Base-by-base conservation (phyloP, 345 rosid species). In the Ricinus communis region DNA sequence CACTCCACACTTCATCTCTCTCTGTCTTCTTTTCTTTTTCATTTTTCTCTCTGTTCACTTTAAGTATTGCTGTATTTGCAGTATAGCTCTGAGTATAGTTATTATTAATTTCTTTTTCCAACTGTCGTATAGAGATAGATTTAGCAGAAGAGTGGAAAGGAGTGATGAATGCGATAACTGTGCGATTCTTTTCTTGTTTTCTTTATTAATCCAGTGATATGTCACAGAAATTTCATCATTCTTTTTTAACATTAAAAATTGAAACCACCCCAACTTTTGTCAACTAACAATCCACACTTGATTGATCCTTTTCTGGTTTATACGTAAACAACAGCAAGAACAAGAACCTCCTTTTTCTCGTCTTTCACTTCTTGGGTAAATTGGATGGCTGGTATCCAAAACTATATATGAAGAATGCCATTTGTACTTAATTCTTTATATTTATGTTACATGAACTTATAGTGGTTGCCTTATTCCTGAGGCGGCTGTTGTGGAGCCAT, bases 141-240 rank as follows among this genome's bases (percentile, higher is more conserved):
- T 19, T 60, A 40, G 40, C 24, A 13, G 13, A n/a, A n/a, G 22
- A 40, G 22, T 5, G 22, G 9, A 70, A 45, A 52, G 9, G 13
- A 41, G 46, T 36, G 43, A 46, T 58, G 71, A 54, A 41, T 25
- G 9, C 8, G 46, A 56, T 40, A 55, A 41, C 70, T 40, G 38
- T 38, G 36, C 31, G 71, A 62, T 77, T 57, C 51, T 59, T 60
- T 71, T 53, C 65, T 43, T 68, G 28, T 68, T 41, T 28, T 62
- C 31, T 33, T 47, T 54, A 27, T 55, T 41, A 24, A 19, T 43
- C 43, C 78, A 70, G 28, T 69, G 76, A 65, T 54, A 15, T 75
- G 80, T 78, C 81, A 58, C 54, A 4, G 65, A 30, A 47, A 38
- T 45, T 40, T 49, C 63, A 60, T 30, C 47, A n/a, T 52, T 45